Base-by-base conservation (phyloP, 2,329 filamentous ascomycete species). In the Fusarium musae region DNA sequence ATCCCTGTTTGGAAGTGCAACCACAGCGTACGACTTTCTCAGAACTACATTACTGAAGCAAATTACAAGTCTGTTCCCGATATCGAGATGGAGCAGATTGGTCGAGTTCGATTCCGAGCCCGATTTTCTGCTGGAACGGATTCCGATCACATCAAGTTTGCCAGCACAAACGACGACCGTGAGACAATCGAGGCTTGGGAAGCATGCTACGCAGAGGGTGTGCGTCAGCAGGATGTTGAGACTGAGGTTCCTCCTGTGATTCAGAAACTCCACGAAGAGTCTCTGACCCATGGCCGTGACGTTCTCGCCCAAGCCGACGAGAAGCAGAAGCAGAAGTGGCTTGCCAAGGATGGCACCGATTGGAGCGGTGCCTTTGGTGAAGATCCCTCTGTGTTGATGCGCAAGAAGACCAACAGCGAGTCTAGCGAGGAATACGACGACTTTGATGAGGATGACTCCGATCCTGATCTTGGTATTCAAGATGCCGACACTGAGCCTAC, bases 111-210 rank as follows among this genome's bases (percentile, higher is more conserved):
- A 40, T 97, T 98, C 87, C 87, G 87, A 4, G 93, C 90, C 16
- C 88, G 91, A 17, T 98, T 98, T 85, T 97, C 96, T 73, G 91
- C 95, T 1, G 96, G 96, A 19, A 97, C 94, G 54, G 95, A 98
- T 80, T 90, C 93, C 60, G 93, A 94, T 23, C 96, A 98, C 79
- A 88, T 93, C 73, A 87, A 87, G 3, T 98, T 97, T 76, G 91
- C 97, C 28, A 89, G 91, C 53, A 93, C 97, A 81, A 97, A 97
- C 78, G 91, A 97, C 79, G 92, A 93, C 3, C 92, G 96, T 37
- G 96, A 98, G 85, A 98, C 95, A 0, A 97, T 94, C 73, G 96
- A 98, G 83, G 93, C 93, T 0, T 98, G 95, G 94, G 95, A 98
- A 81, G 93, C 95, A 1, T 98, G 96, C 80, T 90, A 93, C 44